Conservation (phyloP, 805 yeast species). For the Wickerhamia fluorescens region DNA sequence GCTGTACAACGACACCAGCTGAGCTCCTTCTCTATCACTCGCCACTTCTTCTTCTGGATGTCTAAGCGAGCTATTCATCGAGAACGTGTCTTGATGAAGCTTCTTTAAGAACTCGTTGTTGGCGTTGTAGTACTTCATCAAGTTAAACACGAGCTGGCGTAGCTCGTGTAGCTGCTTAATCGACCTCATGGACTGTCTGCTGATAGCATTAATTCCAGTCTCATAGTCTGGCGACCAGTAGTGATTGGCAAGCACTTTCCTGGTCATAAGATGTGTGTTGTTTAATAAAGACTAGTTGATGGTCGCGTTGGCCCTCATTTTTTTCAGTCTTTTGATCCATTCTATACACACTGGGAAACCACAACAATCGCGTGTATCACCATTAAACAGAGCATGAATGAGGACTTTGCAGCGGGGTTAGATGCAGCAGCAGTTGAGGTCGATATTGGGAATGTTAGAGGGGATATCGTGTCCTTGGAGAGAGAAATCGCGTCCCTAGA, state of each 20-base stretch:
- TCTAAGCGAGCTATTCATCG: conserved; percentile 12
- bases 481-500: conserved; percentile 12
- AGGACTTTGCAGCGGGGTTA: too few species aligned
- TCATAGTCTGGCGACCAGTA: conserved; percentile 39
- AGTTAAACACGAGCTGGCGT: conserved; percentile 28
- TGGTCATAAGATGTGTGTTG: conserved; percentile 5
- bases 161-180: conserved; percentile 35
- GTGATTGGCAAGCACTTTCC: conserved; percentile 27
- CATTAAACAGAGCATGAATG: too few species aligned
- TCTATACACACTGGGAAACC: too few species aligned
- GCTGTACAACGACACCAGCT: conserved; percentile 6
- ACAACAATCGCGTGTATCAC: too few species aligned
- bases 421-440: too few species aligned
- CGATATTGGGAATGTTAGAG: conserved; percentile 11
- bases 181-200: conserved; percentile 24
- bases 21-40: conserved; percentile 1
- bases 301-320: too few species aligned
- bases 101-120: conserved; percentile 27
- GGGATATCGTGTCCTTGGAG: conserved; percentile 14
- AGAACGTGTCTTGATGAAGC: conserved; percentile 17
- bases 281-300: too few species aligned
- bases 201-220: conserved; percentile 27
- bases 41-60: neutral
- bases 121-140: conserved; percentile 28
- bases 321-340: too few species aligned